Evolutionary conservation across 2,329 filamentous ascomycete genomes (phyloP), one percentile per base, ranked within the genome.

Genomic region (Alternaria postmessia): DNA sequence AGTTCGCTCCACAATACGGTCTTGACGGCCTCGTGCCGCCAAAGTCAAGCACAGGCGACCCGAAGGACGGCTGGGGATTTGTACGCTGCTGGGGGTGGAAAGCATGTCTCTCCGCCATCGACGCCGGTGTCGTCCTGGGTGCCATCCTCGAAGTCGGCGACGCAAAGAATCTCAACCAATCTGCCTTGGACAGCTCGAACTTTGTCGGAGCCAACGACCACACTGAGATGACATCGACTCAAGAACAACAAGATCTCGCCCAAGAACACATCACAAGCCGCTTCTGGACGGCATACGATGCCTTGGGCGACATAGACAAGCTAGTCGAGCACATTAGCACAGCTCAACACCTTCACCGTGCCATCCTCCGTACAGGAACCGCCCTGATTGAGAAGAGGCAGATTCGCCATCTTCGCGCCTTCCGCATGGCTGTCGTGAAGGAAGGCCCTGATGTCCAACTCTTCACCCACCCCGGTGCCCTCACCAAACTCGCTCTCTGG

Each of bases 1-100:
- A 94, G 71, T 98, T 97, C 75, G 94, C 94, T 0, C 93, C 93
- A 1, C 85, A 96, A 62, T 99, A 98, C 78, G 95, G 96, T 28
- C 86, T 99, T 1, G 94, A 98, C 66, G 95, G 94, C 52, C 88
- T 99, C 72, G 93, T 99, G 0, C 94, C 94, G 1, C 88, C 90
- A 5, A 71, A 71, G 30, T 73, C 75, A 44, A 89, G 88, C 65
- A 87, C 88, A 53, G 89, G 85, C 18, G 89, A 90, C 22, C 87
- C 88, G 47, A 94, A 94, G 74, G 93, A 97, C 76, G 94, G 93
- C 11, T 98, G 94, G 94, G 94, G 95, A 0, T 99, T 98, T 74
- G 94, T 98, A 18, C 87, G 94, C 59, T 96, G 93, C 75, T 99
- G 95, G 95, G 95, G 95, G 11, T 99, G 94, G 94, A 91, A 94